Evolutionary conservation across 495 filamentous ascomycete species (phyloP), one percentile per base, ranked within the genome.

Genomic region (Hyphodiscus hymeniophilus): DNA sequence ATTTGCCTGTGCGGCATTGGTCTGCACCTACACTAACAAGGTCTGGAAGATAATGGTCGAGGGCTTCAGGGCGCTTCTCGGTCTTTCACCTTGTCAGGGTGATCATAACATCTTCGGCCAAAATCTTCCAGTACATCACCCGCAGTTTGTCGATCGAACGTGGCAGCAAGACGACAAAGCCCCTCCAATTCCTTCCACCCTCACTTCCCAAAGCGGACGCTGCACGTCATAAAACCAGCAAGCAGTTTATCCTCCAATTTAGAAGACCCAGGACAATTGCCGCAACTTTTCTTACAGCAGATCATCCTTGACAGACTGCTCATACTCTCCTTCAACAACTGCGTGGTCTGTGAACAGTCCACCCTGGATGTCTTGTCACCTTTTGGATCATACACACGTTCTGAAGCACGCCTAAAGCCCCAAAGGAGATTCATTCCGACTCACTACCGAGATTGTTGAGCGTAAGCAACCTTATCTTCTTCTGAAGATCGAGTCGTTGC

Each of bases 231-330:
- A 55, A 54, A 55, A 21, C 44, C 45, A 55, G 33, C 30, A 45
- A 42, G 15, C 34, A 51, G 52, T 55, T 55, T 52, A 52, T 35
- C 51, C 43, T 55, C 55, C 51, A 54, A n/a, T 58, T 42, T 58
- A 46, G 38, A 45, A 48, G 56, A 58, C 30, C 23, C 51, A 39
- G 40, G 38, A 47, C 38, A 54, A 36, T 55, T 45, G 40, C 47
- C 41, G 46, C 41, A 50, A 50, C 45, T 13, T 36, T 39, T 57
- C 42, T 43, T 48, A 41, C 33, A 44, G 31, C 31, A 13, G 45
- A 40, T 46, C 30, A 58, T 39, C 42, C 56, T 49, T 42, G 47
- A 28, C 33, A 34, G 24, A 39, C 26, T 28, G 24, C 34, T 50
- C n/a, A n/a, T 46, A 22, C 43, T 48, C 46, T 51, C 36, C 42